phyloP scores from a whole-genome alignment of 805 yeast genomes.

The Dipodascopsis uninucleata region DNA sequence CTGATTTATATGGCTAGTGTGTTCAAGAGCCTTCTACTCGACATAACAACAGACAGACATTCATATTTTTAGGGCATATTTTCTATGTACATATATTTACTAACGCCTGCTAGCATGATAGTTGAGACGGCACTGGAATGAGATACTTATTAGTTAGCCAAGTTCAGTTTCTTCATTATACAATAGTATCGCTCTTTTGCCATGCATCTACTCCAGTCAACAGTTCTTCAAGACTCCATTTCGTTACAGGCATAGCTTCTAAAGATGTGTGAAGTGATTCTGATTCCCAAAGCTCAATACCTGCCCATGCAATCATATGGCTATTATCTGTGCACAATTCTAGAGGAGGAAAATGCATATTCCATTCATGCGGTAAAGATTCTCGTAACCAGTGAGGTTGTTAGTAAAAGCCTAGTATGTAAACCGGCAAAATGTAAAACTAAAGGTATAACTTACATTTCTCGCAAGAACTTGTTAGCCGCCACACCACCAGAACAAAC shows the following conservation, averaged over 20 bases:
- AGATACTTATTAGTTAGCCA: too few species aligned
- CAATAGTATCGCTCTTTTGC: too few species aligned
- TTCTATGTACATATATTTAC: too few species aligned
- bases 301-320: conserved; percentile 97
- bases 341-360: conserved; percentile 54
- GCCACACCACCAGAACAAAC: conserved; percentile 96
- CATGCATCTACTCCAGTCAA: conserved; percentile 6
- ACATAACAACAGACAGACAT: too few species aligned
- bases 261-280: conserved; percentile 47
- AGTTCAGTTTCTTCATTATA: too few species aligned
- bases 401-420: neutral
- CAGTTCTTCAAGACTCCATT: conserved; percentile 50
- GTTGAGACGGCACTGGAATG: too few species aligned
- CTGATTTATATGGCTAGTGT: too few species aligned
- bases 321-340: conserved; percentile 90
- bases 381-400: conserved; percentile 3
- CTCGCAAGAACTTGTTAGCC: conserved; percentile 58
- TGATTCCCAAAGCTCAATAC: conserved; percentile 74
- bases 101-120: too few species aligned
- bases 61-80: too few species aligned
- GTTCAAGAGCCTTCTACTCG: too few species aligned
- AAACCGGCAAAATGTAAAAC: conserved; percentile 4
- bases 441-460: conserved; percentile 40
- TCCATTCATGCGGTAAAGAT: conserved; percentile 1
- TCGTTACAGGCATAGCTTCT: conserved; percentile 60